Evolutionary conservation across 495 filamentous ascomycete species (phyloP).

Genomic region (Penicillium silybi): DNA sequence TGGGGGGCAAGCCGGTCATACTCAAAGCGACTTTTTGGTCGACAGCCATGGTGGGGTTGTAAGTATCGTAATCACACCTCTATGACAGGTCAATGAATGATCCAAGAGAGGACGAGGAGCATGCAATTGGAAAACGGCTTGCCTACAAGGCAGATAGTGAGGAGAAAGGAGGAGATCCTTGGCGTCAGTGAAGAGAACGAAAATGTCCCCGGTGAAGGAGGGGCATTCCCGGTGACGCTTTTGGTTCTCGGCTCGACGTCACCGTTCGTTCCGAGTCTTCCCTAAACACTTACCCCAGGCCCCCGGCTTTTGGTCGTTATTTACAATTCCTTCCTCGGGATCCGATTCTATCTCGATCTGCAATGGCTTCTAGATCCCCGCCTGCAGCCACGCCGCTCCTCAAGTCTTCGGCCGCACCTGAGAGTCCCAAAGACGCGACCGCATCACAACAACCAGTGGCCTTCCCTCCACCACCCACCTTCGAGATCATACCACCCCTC

Average conservation of each 20-base stretch:
- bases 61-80: slow-evolving; percentile 18
- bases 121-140: slow-evolving; percentile 5
- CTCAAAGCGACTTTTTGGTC: slow-evolving; percentile 92
- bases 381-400: slow-evolving; percentile 34
- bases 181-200: not conserved
- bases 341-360: slow-evolving; percentile 9
- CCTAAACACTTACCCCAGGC: slow-evolving; percentile 31
- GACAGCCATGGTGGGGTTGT: slow-evolving; percentile 61
- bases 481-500: slow-evolving; percentile 83
- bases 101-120: not conserved
- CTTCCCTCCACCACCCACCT: slow-evolving; percentile 55
- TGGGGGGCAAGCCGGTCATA: slow-evolving; percentile 44
- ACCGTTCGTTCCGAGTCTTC: slow-evolving; percentile 37
- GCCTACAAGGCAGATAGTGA: slow-evolving; percentile 22
- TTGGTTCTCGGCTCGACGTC: slow-evolving; percentile 33
- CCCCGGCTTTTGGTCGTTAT: slow-evolving; percentile 12
- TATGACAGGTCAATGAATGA: slow-evolving; percentile 24
- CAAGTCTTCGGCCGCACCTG: slow-evolving; percentile 40
- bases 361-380: slow-evolving; percentile 40
- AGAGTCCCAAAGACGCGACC: slow-evolving; percentile 39
- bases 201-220: slow-evolving; percentile 32
- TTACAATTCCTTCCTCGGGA: slow-evolving; percentile 12
- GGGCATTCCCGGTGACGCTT: slow-evolving; percentile 43
- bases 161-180: slow-evolving; percentile 23
- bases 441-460: slow-evolving; percentile 47